Evolutionary conservation across 352 stramenopile genomes (phyloP).

Genomic region (Pythium volutum): DNA sequence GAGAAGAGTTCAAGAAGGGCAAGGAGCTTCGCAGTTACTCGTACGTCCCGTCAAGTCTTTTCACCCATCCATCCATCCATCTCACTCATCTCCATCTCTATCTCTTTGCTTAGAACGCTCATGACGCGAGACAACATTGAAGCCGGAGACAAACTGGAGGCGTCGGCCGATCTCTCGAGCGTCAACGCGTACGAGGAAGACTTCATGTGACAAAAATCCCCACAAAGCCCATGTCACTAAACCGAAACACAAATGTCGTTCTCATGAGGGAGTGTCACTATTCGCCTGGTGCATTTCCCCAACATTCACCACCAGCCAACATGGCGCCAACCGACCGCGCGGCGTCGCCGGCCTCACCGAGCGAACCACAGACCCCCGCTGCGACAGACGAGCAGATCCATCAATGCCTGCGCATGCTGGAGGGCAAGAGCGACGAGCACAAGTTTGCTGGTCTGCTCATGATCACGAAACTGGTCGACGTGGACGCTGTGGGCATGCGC

Average conservation of each 20-base stretch:
- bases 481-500: slow-evolving; percentile 42
- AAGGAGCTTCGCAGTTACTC: slow-evolving; percentile 77
- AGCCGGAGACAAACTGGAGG: slow-evolving; percentile 35
- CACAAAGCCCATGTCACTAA: neutral
- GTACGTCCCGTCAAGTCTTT: slow-evolving; percentile 33
- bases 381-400: slow-evolving; percentile 21
- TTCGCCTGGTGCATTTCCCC: neutral
- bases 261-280: slow-evolving; percentile 7
- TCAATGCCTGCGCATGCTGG: slow-evolving; percentile 70
- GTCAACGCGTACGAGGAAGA: slow-evolving; percentile 79
- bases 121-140: slow-evolving; percentile 72
- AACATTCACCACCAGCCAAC: neutral
- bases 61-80: neutral
- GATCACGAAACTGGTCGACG: slow-evolving; percentile 71
- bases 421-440: slow-evolving; percentile 75
- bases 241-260: neutral
- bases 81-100: too few relatives aligned
- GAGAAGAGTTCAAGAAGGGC: slow-evolving; percentile 60
- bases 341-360: neutral
- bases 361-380: neutral
- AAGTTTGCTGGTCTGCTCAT: slow-evolving; percentile 87
- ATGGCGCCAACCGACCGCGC: neutral
- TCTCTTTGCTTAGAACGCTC: slow-evolving; percentile 34
- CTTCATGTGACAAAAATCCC: slow-evolving; percentile 59
- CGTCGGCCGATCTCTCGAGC: slow-evolving; percentile 50